A percentile compares a stretch with the other conserved stretches of the same genome.
phyloP scores from a whole-genome alignment of 495 filamentous ascomycete genomes.

The Pseudotulostoma volvatum region DNA sequence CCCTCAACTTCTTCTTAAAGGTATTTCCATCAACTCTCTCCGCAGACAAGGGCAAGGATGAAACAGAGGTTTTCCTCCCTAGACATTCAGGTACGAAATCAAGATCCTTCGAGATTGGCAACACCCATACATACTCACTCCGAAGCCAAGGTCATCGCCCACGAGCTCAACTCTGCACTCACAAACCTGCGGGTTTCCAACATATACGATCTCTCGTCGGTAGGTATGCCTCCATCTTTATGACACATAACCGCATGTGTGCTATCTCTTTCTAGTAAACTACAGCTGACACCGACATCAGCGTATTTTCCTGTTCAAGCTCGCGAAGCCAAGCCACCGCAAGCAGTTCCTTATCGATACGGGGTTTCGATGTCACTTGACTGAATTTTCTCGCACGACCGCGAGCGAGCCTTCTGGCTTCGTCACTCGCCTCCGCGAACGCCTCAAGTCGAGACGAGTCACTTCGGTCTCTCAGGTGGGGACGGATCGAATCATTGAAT shows the following conservation, averaged over 20 bases:
- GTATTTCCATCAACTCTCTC: no score
- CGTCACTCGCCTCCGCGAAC: constrained; percentile 69
- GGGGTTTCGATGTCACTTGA: constrained; percentile 91
- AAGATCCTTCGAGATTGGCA: no score
- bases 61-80: constrained; percentile 95
- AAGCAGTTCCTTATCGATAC: constrained; percentile 85
- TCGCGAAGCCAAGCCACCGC: constrained; percentile 68
- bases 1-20: no score
- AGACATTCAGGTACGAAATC: constrained; percentile 59
- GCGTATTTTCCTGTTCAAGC: constrained; percentile 89
- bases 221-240: constrained; percentile 18
- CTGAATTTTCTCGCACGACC: constrained; percentile 70
- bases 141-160: constrained; percentile 63
- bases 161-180: constrained; percentile 67
- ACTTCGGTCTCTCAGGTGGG: constrained; percentile 73
- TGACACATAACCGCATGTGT: no score
- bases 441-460: constrained; percentile 67
- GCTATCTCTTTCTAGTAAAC: background rate
- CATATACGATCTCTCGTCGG: constrained; percentile 85
- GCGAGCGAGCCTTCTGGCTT: constrained; percentile 70
- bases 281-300: no score
- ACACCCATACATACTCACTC: constrained; percentile 11
- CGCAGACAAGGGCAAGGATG: no score
- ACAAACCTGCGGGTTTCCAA: constrained; percentile 71
- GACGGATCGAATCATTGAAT: constrained; percentile 83